A percentile compares a stretch with the other conserved stretches of the same genome.
These are phyloP conservation scores for Paecilomyces variotii DNA, from an alignment of 2,329 filamentous ascomycete genomes.

Conservation along the genomic window DNA sequence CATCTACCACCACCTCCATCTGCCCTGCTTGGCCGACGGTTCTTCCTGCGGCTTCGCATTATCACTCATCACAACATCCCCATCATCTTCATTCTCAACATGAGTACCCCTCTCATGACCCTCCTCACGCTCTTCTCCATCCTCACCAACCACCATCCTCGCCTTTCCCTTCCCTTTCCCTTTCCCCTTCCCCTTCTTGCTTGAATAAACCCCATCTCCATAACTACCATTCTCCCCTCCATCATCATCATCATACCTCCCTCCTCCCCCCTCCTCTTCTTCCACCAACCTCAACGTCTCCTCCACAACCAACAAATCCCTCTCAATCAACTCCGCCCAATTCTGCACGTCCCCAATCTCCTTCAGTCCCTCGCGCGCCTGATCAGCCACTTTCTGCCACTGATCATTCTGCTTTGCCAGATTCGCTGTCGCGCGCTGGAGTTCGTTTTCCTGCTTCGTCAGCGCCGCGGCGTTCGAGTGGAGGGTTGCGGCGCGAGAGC, in stretches of 20 bases:
- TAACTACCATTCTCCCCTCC: too few species aligned
- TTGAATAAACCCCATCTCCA: too few species aligned
- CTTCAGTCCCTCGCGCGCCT: constrained; percentile 49
- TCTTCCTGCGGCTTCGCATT: neutral
- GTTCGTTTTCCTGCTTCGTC: constrained; percentile 47
- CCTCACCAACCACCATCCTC: neutral
- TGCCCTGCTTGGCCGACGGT: neutral
- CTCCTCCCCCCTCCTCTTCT: constrained; percentile 13
- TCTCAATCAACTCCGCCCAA: constrained; percentile 55
- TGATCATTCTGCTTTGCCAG: constrained; percentile 46
- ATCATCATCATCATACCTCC: too few species aligned
- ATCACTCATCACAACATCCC: constrained; percentile 4
- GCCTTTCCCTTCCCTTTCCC: neutral
- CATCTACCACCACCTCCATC: neutral
- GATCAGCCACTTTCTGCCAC: constrained; percentile 47
- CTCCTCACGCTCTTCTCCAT: constrained; percentile 4
- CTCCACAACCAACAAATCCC: constrained; percentile 38
- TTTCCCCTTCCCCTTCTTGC: neutral
- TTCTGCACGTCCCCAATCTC: constrained; percentile 59
- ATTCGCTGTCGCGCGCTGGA: constrained; percentile 42
- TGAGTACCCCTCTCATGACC: constrained; percentile 5
- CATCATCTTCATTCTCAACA: constrained; percentile 1
- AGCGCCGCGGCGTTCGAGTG: constrained; percentile 48
- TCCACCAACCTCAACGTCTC: constrained; percentile 33
- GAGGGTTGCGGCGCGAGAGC: constrained; percentile 47